Base-by-base conservation (phyloP, 2,329 filamentous ascomycete genomes). In the Rhytidhysteron rufulum region DNA sequence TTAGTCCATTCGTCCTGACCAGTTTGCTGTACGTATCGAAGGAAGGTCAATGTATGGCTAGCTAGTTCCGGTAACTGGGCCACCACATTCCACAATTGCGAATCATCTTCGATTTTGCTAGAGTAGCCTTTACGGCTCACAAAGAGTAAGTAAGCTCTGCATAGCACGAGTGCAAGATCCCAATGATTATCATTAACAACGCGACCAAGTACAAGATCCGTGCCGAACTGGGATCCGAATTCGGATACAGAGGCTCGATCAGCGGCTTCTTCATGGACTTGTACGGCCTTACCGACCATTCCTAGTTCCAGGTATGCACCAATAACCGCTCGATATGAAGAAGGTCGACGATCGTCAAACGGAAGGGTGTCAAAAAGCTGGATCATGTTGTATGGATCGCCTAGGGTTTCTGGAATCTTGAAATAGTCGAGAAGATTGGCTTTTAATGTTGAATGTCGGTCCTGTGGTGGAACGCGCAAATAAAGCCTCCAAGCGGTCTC, bases 361-460 rank as follows among this genome's bases (percentile, higher is more conserved):
- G 63, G 52, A 19, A 77, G 65, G 3, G 48, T 42, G 21, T 69
- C 53, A 49, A 79, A 79, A 7, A 79, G 44, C n/a, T 62, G 45
- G 35, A 70, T 60, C 15, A 66, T 60, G 34, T 72, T 68, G 41
- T 65, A 62, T 11, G 67, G 58, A 51, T 77, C 66, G 18, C 63
- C 35, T 3, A 53, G 34, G 9, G 48, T 38, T 10, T 44, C 43
- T 13, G 54, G 45, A 9, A 41, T 31, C 4, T 39, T 47, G 11
- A 67, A 46, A 36, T 62, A 63, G 11, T 58, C 49, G 7, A 68
- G 53, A 9, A 66, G 45, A 29, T 56, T 41, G 11, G 36, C 42
- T 9, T 41, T 45, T 29, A 62, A 20, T 1, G 32, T 24, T 4
- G 44, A 16, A 5, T 46, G 39, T 10, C 36, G 43, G 3, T 39